phyloP scores from a whole-genome alignment of 495 filamentous ascomycete species.

The Clohesyomyces aquaticus region DNA sequence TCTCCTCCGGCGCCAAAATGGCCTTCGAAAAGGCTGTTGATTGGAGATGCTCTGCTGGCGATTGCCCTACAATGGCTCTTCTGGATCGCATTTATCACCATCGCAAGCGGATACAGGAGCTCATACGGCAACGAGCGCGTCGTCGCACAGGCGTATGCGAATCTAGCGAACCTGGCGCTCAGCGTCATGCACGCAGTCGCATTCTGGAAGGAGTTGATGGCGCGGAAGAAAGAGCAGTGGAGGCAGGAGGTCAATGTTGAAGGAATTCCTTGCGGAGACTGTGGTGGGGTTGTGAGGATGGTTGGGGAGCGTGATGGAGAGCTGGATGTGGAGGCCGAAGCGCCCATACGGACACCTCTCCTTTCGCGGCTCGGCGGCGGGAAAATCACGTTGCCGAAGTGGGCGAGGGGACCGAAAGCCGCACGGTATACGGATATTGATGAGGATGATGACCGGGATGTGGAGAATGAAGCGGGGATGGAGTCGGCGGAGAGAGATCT shows the following conservation, averaged over 20 bases:
- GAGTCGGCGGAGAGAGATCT: too few relatives aligned
- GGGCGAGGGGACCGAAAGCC: constrained; percentile 6
- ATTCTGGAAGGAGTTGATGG: constrained; percentile 32
- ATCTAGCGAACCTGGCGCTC: constrained; percentile 11
- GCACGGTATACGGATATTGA: not conserved
- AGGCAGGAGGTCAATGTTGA: not conserved
- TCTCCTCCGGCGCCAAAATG: not conserved
- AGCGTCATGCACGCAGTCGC: constrained; percentile 22
- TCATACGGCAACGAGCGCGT: constrained; percentile 6
- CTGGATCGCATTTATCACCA: constrained; percentile 20
- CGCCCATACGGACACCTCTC: not conserved
- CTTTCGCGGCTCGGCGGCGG: not conserved
- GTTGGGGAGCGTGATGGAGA: not conserved
- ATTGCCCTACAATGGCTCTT: constrained; percentile 25
- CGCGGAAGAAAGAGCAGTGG: constrained; percentile 21
- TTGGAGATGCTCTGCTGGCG: constrained; percentile 18
- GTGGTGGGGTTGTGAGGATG: constrained; percentile 5
- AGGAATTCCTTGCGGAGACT: constrained; percentile 5
- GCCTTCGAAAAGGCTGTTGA: constrained; percentile 18
- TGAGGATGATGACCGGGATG: not conserved
- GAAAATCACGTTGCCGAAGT: constrained; percentile 16
- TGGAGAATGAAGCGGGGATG: not conserved
- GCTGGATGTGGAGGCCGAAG: not conserved
- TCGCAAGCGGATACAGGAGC: not conserved
- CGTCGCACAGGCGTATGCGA: constrained; percentile 21